Evolutionary conservation across 2,329 filamentous ascomycete genomes (phyloP), one percentile per base, ranked within the genome.

Genomic region (Hypoxylon sp.): DNA sequence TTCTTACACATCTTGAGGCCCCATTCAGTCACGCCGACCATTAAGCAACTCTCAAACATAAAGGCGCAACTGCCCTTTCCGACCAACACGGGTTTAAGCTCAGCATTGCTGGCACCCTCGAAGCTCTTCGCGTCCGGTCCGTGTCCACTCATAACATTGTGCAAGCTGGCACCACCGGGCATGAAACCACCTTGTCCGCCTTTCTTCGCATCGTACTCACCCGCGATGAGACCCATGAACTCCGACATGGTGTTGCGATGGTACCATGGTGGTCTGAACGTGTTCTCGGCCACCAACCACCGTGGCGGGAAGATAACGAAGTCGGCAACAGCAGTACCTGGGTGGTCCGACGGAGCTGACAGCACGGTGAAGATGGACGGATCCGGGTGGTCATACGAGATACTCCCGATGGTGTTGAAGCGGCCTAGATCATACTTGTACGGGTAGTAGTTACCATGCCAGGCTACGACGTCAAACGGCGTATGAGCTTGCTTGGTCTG

Each of bases 21-120:
- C 90, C 90, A 93, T 64, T 91, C 87, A 1, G 91, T 92, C 29
- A 93, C 90, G 1, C 90, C 90, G 1, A 92, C 85, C 88, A 92
- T 91, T 60, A 91, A 75, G 61, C 85, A 89, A 71, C 86, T 91
- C 83, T 91, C 89, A 73, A 91, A 91, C 89, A 91, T 91, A 74
- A 91, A 91, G 0, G 89, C 89, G 74, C 88, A 89, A 74, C 88
- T 89, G 13, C 87, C 87, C 33, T 80, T 82, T 1, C 88, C 88
- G 1, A 90, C 88, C 75, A 89, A 86, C 35, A 79, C 80, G 1
- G 89, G 88, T 78, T 82, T 82, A 59, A 89, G 79, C 58, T 87
- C 83, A 78, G 91, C 92, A 90, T 77, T 89, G 84, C 75, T 88
- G 87, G 86, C 86, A 57, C 85, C 86, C 72, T 84, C 82, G 69